Base-by-base conservation (phyloP, 768 basidiomycete genomes). In the Kwoniella botswanensis region DNA sequence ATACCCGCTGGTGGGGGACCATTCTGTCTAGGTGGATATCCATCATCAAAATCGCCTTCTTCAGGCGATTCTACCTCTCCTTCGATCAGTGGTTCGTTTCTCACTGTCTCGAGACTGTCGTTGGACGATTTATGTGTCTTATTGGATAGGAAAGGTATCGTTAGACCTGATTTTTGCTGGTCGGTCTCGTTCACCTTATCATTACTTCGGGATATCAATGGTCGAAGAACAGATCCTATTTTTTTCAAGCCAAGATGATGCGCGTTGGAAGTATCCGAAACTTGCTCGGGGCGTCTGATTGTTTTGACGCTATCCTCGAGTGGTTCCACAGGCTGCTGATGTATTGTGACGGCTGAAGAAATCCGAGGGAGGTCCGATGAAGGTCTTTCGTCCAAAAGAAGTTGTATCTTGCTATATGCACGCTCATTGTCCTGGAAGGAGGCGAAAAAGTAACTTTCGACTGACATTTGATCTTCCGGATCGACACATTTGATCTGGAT, bases 401-500 rank as follows among this genome's bases (percentile, higher is more conserved):
- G 88, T 41, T 92, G 90, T 70, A 98, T 94, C 81, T 91, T 89
- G 53, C 91, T 90, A 66, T 95, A 86, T 1, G 93, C 92, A 44
- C 82, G 86, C 7, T 90, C 86, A 46, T 93, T 87, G 83, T 95
- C 89, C 74, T 90, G 90, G 83, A 98, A 97, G 82, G 97, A 98
- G 15, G 95, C 93, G 79, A 96, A 96, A 84, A 96, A 97, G 77
- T 90, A 91, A 72, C 90, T 88, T 70, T 92, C 92, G 59, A 85
- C 85, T 21, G 83, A 81, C 74, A 88, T 88, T 74, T 90, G 91
- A 84, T 95, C 93, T n/a, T 85, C 84, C 29, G 80, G 77, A 65
- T 86, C 86, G 64, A 92, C 86, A 13, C 94, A 93, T 84, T 94
- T 94, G 74, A 98, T 68, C 73, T 74, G 65, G 4, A 46, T 7